Percentiles rank a stretch among this genome's conserved stretches.
Evolutionary conservation across 768 basidiomycete species (phyloP).

Genomic region (Cyclocybe aegerita): DNA sequence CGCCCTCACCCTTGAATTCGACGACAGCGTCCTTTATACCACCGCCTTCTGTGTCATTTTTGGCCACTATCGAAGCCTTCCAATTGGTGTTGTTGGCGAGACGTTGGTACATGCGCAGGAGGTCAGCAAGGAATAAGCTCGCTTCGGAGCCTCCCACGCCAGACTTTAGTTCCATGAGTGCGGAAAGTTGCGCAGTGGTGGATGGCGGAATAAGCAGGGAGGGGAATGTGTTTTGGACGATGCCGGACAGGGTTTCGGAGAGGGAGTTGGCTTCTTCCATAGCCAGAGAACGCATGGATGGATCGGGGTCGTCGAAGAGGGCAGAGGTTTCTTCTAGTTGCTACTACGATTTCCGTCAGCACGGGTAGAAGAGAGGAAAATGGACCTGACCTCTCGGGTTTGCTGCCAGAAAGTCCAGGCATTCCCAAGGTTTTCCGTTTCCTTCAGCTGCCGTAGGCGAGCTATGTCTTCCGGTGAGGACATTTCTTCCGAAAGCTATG

Average conservation of each 20-base stretch:
- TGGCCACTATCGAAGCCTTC: slow-evolving; percentile 59
- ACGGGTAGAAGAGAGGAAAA: background rate
- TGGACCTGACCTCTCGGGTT: slow-evolving; percentile 53
- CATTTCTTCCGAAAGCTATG: slow-evolving; percentile 52
- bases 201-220: slow-evolving; percentile 73
- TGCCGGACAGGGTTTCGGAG: slow-evolving; percentile 28
- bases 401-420: slow-evolving; percentile 68
- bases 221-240: slow-evolving; percentile 55
- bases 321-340: slow-evolving; percentile 60
- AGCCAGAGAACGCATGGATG: slow-evolving; percentile 73
- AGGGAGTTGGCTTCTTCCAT: slow-evolving; percentile 60
- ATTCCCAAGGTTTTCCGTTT: slow-evolving; percentile 61
- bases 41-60: slow-evolving; percentile 56
- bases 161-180: slow-evolving; percentile 87
- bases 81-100: slow-evolving; percentile 57
- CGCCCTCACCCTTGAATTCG: slow-evolving; percentile 75
- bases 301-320: slow-evolving; percentile 73
- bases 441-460: slow-evolving; percentile 61
- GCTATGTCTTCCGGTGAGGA: slow-evolving; percentile 57
- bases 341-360: slow-evolving; percentile 39
- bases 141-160: slow-evolving; percentile 93
- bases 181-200: slow-evolving; percentile 62
- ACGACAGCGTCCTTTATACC: slow-evolving; percentile 78
- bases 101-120: slow-evolving; percentile 81
- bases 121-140: slow-evolving; percentile 73